These are phyloP conservation scores for Leersia perrieri DNA, from an alignment of 176 grass and related monocot genomes.

Conservation along the genomic window DNA sequence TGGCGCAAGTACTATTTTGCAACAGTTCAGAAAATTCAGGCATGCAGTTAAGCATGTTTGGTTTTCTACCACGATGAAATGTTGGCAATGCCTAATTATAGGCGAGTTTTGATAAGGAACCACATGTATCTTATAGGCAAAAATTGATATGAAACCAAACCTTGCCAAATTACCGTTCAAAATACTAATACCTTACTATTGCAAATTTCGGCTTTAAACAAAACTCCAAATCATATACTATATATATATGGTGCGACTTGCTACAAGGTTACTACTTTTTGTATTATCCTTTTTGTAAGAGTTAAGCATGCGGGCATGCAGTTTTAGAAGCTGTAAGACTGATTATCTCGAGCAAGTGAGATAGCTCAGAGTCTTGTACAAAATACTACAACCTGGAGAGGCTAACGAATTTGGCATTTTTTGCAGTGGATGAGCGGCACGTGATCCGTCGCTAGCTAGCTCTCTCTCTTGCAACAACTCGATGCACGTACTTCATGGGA, in stretches of 20 bases:
- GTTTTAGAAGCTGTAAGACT: background rate
- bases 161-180: no score
- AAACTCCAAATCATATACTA: no score
- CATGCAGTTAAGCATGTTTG: background rate
- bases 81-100: no score
- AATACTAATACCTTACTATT: no score
- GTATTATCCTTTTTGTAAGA: background rate
- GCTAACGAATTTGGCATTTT: conserved; percentile 40
- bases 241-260: no score
- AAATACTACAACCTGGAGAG: background rate
- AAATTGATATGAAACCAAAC: no score
- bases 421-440: conserved; percentile 27
- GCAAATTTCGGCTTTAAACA: no score
- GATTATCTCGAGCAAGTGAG: background rate
- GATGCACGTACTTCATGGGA: conserved; percentile 57
- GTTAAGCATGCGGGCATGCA: background rate
- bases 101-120: no score
- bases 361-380: background rate
- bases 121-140: no score
- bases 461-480: conserved; percentile 9
- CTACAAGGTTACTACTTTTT: no score
- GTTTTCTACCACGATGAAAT: no score
- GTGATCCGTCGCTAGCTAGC: conserved; percentile 12
- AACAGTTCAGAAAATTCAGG: background rate
- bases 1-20: background rate